Percentiles rank a stretch among this genome's conserved stretches.
phyloP scores from a whole-genome alignment of 2,329 filamentous ascomycete species.

The Alternaria gansuensis region DNA sequence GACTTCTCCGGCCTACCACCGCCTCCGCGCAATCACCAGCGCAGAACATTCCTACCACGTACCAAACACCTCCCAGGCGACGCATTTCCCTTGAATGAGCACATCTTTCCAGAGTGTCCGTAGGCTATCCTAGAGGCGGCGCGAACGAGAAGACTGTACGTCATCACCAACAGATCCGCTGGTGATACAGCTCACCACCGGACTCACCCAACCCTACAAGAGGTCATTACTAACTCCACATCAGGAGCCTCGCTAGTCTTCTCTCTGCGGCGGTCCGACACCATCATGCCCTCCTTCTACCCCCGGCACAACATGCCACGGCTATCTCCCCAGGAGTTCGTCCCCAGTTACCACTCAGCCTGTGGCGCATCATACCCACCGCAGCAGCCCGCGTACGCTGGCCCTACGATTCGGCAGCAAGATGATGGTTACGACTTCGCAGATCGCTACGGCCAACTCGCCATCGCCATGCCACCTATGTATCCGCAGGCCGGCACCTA shows the following conservation, averaged over 20 bases:
- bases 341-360: slow-evolving; percentile 55
- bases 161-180: slow-evolving; percentile 17
- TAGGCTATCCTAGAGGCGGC: slow-evolving; percentile 48
- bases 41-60: slow-evolving; percentile 25
- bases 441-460: slow-evolving; percentile 57
- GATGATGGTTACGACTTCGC: slow-evolving; percentile 59
- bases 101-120: slow-evolving; percentile 44
- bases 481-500: slow-evolving; percentile 54
- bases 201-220: slow-evolving; percentile 6
- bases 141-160: slow-evolving; percentile 55
- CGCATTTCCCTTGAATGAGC: slow-evolving; percentile 51
- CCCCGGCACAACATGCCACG: slow-evolving; percentile 56
- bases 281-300: slow-evolving; percentile 63
- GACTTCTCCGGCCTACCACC: slow-evolving; percentile 2
- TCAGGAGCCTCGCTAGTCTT: slow-evolving; percentile 56
- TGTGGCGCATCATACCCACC: slow-evolving; percentile 57
- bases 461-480: slow-evolving; percentile 52
- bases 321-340: slow-evolving; percentile 61
- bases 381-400: slow-evolving; percentile 56
- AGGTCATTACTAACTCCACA: slow-evolving; percentile 29
- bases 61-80: slow-evolving; percentile 31
- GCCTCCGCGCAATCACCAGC: slow-evolving; percentile 15
- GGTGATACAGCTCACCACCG: slow-evolving; percentile 9
- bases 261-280: slow-evolving; percentile 47
- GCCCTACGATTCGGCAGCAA: slow-evolving; percentile 53